Evolutionary conservation across 352 stramenopile species (phyloP).

Genomic region (Pythium monospermum): DNA sequence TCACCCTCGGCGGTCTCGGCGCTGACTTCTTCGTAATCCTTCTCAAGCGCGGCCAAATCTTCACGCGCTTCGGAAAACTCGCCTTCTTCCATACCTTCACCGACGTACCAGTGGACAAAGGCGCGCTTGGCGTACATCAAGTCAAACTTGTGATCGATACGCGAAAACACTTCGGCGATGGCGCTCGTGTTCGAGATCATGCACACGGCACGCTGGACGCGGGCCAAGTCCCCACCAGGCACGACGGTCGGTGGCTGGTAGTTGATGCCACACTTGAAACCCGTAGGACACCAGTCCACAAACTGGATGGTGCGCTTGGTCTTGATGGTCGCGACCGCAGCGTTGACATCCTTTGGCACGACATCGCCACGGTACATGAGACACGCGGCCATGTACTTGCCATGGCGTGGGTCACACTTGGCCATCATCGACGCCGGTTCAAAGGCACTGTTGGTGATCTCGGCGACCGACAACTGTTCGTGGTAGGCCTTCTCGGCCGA

Average conservation of each 20-base stretch:
- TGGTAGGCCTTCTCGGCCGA: constrained; percentile 97
- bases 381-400: constrained; percentile 99
- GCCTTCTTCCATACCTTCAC: constrained; percentile 99
- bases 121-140: constrained; percentile 99
- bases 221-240: constrained; percentile 94
- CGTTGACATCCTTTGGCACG: constrained; percentile 91
- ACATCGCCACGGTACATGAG: constrained; percentile 98
- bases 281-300: constrained; percentile 98
- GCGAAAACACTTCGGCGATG: constrained; percentile 96
- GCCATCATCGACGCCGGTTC: constrained; percentile 98
- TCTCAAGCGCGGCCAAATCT: constrained; percentile 96
- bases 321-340: constrained; percentile 95
- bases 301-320: constrained; percentile 98
- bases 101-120: constrained; percentile 99
- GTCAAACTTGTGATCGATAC: constrained; percentile 99
- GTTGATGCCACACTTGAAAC: constrained; percentile 99
- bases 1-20: constrained; percentile 97
- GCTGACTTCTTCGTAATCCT: constrained; percentile 99
- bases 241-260: constrained; percentile 97
- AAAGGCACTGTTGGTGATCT: constrained; percentile 99
- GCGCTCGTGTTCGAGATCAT: constrained; percentile 99
- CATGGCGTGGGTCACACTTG: constrained; percentile 98
- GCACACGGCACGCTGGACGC: constrained; percentile 97
- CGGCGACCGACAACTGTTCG: constrained; percentile 95
- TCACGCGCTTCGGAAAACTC: constrained; percentile 99